Evolutionary conservation across 106 monocot genomes (phyloP).

Genomic region (Gastrodia elata): DNA sequence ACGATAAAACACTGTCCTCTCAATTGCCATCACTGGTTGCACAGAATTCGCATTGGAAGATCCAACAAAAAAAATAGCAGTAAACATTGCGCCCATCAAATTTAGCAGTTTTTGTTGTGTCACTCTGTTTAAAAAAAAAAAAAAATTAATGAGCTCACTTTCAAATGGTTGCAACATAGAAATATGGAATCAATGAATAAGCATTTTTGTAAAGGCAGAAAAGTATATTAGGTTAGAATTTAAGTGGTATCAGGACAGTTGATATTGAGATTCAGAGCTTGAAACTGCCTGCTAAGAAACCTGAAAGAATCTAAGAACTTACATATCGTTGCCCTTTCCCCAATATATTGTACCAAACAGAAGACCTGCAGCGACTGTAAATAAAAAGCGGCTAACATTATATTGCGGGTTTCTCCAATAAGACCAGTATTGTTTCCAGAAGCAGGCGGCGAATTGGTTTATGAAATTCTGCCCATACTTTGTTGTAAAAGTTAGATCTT

Average conservation of each 20-base stretch:
- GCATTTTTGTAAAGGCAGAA: too few relatives aligned
- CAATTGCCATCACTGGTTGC: conserved; percentile 63
- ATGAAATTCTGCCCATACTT: conserved; percentile 52
- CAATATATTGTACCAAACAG: conserved; percentile 85
- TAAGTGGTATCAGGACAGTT: too few relatives aligned
- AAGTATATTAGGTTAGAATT: too few relatives aligned
- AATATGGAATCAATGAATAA: too few relatives aligned
- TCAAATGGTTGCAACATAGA: background rate
- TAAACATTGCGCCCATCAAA: conserved; percentile 53
- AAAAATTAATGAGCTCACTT: too few relatives aligned
- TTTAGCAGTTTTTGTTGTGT: conserved; percentile 57
- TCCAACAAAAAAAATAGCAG: conserved; percentile 65
- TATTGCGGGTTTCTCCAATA: conserved; percentile 93
- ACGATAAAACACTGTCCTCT: conserved; percentile 82
- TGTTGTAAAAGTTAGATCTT: conserved; percentile 56
- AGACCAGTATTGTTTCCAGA: conserved; percentile 90
- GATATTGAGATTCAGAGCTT: too few relatives aligned
- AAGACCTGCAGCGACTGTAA: conserved; percentile 43
- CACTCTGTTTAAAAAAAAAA: conserved; percentile 27
- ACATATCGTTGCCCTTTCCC: conserved; percentile 49
- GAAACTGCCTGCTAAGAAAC: background rate
- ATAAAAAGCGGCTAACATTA: conserved; percentile 53
- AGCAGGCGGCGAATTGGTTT: conserved; percentile 55
- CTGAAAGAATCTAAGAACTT: conserved; percentile 16
- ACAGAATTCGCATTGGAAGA: conserved; percentile 42